These are phyloP conservation scores for Talaromyces sp. DNA, from an alignment of 2,329 filamentous ascomycete species.

Conservation along the genomic window DNA sequence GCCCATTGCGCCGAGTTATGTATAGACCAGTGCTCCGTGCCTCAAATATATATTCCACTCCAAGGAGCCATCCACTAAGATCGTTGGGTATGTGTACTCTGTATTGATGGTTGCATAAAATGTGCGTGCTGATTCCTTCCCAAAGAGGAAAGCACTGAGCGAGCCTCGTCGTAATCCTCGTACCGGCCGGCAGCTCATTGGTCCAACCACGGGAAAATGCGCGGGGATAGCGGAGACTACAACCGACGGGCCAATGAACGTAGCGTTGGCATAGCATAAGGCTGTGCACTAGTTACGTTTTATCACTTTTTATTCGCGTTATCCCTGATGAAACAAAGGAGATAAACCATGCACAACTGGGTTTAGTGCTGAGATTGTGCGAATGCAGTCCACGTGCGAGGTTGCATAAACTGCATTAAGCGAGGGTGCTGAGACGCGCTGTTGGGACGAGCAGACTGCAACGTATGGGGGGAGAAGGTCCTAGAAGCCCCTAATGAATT, in stretches of 20 bases:
- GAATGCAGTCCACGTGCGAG: not conserved
- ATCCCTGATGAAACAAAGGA: not conserved
- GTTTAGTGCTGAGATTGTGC: not conserved
- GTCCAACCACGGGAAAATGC: not conserved
- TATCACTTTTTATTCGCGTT: not conserved
- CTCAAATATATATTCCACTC: no score
- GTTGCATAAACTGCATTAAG: not conserved
- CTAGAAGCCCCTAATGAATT: not conserved
- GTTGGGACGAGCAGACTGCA: not conserved
- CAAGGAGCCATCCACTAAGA: no score
- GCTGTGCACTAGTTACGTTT: not conserved
- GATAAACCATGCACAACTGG: not conserved
- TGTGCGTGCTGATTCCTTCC: not conserved
- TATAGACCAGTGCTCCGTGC: no score
- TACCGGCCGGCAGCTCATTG: not conserved
- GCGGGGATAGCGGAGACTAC: not conserved
- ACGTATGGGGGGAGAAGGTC: not conserved
- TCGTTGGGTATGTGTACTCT: no score
- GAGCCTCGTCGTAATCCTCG: no score
- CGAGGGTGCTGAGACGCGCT: not conserved
- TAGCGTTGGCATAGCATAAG: not conserved
- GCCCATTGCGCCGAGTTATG: no score
- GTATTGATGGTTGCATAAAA: not conserved
- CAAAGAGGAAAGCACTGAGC: not conserved
- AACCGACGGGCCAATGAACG: not conserved